A percentile compares a stretch with the other conserved stretches of the same genome.
These are phyloP conservation scores for Camellia sinensis DNA, from an alignment of 148 eudicot genomes.

Conservation along the genomic window DNA sequence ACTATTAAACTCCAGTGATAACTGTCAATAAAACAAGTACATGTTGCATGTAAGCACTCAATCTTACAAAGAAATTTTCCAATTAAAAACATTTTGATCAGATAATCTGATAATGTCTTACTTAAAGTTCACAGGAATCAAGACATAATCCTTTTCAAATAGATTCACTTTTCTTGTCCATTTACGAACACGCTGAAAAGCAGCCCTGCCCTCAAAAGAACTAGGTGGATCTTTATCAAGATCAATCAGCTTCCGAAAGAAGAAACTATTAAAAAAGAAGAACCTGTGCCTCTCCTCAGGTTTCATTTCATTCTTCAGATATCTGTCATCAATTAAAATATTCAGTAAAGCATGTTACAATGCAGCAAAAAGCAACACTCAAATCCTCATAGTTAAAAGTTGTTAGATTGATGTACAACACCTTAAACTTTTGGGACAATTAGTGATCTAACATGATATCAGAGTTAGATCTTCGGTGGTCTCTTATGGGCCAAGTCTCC, in stretches of 20 bases:
- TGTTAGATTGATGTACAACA: no score
- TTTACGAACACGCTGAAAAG: constrained; percentile 93
- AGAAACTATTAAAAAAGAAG: constrained; percentile 90
- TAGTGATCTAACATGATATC: no score
- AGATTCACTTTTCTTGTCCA: constrained; percentile 95
- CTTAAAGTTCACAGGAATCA: constrained; percentile 92
- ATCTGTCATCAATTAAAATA: constrained; percentile 41
- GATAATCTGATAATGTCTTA: constrained; percentile 27
- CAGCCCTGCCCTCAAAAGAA: constrained; percentile 76
- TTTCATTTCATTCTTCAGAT: constrained; percentile 59
- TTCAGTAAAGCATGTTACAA: background rate
- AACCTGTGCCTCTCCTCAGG: constrained; percentile 51
- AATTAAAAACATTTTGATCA: background rate
- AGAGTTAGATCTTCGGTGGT: no score
- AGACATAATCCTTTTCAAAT: constrained; percentile 84
- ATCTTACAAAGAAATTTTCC: background rate
- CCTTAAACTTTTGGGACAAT: no score
- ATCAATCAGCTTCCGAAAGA: constrained; percentile 90
- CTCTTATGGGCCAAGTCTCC: no score
- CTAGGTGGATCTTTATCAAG: constrained; percentile 79
- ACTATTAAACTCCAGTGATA: constrained; percentile 95
- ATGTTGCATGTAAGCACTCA: constrained; percentile 13
- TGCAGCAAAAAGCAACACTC: background rate
- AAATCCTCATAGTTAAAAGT: background rate
- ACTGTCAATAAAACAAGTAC: constrained; percentile 43